Percentiles rank a stretch among this genome's conserved stretches.
phyloP scores from a whole-genome alignment of 176 grass and related monocot genomes.

The Areca catechu region DNA sequence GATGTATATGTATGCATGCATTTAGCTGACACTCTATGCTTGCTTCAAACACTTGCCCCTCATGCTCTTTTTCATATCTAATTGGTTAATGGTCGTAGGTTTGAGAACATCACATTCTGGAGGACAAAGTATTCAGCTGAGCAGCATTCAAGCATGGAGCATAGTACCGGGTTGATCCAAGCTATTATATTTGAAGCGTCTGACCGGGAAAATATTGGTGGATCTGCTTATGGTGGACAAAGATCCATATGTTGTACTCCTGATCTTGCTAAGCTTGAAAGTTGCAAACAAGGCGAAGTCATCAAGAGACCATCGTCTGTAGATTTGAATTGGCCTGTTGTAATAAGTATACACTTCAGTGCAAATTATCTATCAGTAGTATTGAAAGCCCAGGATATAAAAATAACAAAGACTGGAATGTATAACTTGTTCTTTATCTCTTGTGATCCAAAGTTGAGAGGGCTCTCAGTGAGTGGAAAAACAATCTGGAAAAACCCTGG shows the following conservation, averaged over 20 bases:
- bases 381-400: slow-evolving; percentile 36
- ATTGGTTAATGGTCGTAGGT: slow-evolving; percentile 33
- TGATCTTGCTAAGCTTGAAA: slow-evolving; percentile 86
- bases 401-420: slow-evolving; percentile 90
- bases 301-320: slow-evolving; percentile 72
- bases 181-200: slow-evolving; percentile 91
- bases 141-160: slow-evolving; percentile 64
- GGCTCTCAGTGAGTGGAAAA: slow-evolving; percentile 92
- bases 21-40: too few relatives aligned
- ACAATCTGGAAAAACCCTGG: slow-evolving; percentile 94
- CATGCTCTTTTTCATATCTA: neutral
- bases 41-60: too few relatives aligned
- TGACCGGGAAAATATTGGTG: slow-evolving; percentile 90
- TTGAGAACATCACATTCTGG: slow-evolving; percentile 77
- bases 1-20: too few relatives aligned
- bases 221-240: slow-evolving; percentile 92
- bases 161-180: slow-evolving; percentile 82
- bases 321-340: slow-evolving; percentile 67
- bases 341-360: slow-evolving; percentile 69
- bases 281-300: slow-evolving; percentile 93
- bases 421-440: slow-evolving; percentile 99
- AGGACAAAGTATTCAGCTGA: slow-evolving; percentile 61
- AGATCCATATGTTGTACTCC: slow-evolving; percentile 98
- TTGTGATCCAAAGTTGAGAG: slow-evolving; percentile 91
- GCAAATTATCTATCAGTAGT: slow-evolving; percentile 45